These are phyloP conservation scores for Jatropha multifida DNA, from an alignment of 441 rosid species.

Conservation along the genomic window DNA sequence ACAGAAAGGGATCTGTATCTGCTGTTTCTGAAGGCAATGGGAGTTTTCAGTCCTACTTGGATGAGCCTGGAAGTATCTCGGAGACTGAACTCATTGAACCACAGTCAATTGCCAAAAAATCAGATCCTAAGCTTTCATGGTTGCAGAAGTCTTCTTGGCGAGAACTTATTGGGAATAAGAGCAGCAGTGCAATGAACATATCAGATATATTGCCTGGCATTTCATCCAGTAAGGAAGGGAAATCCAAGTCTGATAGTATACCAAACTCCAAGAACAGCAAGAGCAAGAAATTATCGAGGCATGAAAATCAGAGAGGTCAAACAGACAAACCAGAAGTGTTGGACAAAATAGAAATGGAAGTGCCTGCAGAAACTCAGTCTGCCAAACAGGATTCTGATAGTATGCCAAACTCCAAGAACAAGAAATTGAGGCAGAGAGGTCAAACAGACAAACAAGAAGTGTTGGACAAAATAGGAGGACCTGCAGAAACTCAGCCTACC, in stretches of 20 bases:
- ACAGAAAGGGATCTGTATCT: constrained; percentile 29
- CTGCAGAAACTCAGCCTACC: constrained; percentile 27
- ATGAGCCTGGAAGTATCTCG: constrained; percentile 6
- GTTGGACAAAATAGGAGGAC: constrained; percentile 20
- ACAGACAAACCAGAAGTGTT: not conserved
- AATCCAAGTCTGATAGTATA: constrained; percentile 20
- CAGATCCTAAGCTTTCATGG: constrained; percentile 37
- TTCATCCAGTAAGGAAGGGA: constrained; percentile 33
- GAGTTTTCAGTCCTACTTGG: constrained; percentile 21
- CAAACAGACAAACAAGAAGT: not conserved
- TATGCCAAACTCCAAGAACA: constrained; percentile 24
- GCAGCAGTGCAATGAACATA: constrained; percentile 38
- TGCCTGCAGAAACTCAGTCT: constrained; percentile 25
- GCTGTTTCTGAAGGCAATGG: constrained; percentile 24
- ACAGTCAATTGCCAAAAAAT: constrained; percentile 25
- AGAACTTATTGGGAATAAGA: constrained; percentile 53
- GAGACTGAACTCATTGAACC: constrained; percentile 31
- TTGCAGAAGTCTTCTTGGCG: constrained; percentile 77
- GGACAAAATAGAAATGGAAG: constrained; percentile 24
- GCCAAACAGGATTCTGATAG: constrained; percentile 16
- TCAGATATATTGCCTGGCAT: constrained; percentile 42
- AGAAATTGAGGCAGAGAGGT: constrained; percentile 12
- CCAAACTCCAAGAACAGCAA: constrained; percentile 23
- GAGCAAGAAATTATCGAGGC: constrained; percentile 20
- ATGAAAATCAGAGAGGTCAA: constrained; percentile 28